A percentile compares a stretch with the other conserved stretches of the same genome.
Conservation (phyloP, 352 stramenopile genomes). For the Phytophthora citricola region DNA sequence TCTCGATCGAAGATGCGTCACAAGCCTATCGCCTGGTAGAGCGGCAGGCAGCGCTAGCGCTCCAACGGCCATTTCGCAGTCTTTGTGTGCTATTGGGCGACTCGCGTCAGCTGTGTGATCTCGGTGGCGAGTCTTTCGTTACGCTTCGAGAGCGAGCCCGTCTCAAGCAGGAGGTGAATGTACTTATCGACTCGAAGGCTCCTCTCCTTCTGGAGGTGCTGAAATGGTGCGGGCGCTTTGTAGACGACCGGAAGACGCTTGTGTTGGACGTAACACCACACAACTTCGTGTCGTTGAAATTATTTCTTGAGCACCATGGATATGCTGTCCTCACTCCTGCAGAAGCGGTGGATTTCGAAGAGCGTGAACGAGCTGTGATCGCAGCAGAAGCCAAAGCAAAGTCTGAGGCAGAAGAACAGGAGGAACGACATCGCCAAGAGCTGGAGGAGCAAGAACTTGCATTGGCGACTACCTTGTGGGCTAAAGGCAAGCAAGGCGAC, state of each 20-base stretch:
- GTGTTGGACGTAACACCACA: conserved; percentile 64
- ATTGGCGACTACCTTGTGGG: conserved; percentile 9
- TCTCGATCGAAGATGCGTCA: conserved; percentile 69
- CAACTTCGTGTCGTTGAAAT: conserved; percentile 52
- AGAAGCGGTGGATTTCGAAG: conserved; percentile 45
- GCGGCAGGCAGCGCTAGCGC: conserved; percentile 42
- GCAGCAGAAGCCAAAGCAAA: conserved; percentile 32
- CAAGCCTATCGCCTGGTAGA: conserved; percentile 72
- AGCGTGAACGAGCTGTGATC: conserved; percentile 27
- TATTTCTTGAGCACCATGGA: conserved; percentile 50
- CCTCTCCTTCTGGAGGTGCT: conserved; percentile 59
- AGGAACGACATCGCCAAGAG: conserved; percentile 24
- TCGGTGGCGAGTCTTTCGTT: conserved; percentile 55
- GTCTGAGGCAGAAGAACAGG: conserved; percentile 30
- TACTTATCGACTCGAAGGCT: conserved; percentile 74
- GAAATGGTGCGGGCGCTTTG: conserved; percentile 64
- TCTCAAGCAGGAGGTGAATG: conserved; percentile 70
- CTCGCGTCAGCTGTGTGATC: conserved; percentile 58
- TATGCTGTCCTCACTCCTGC: conserved; percentile 58
- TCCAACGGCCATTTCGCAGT: conserved; percentile 61
- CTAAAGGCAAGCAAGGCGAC: background rate
- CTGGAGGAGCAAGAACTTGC: conserved; percentile 27
- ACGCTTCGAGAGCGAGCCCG: conserved; percentile 54
- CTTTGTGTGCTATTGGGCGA: conserved; percentile 67
- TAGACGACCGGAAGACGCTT: conserved; percentile 58